Evolutionary conservation across 2,329 filamentous ascomycete genomes (phyloP).

Genomic region (Graphilbum fragrans): DNA sequence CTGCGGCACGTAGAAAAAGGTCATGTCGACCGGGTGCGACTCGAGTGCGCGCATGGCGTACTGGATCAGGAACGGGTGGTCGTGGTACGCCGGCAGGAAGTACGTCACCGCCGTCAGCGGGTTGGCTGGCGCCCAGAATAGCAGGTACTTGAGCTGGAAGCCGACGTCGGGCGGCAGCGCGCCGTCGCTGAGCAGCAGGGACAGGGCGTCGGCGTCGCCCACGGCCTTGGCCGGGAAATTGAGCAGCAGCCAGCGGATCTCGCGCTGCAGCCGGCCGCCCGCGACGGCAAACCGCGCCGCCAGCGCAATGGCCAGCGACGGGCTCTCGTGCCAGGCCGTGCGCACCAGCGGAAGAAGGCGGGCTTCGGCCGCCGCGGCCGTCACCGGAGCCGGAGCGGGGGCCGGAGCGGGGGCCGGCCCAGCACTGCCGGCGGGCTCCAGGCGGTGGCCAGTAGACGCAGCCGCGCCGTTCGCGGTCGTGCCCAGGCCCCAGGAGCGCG

Average conservation of each 20-base stretch:
- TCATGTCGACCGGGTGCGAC: constrained; percentile 88
- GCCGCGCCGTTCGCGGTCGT: too few relatives aligned
- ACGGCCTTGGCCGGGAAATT: constrained; percentile 77
- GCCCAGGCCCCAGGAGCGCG: too few relatives aligned
- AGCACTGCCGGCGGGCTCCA: too few relatives aligned
- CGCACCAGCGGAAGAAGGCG: constrained; percentile 53
- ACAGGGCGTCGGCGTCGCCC: constrained; percentile 67
- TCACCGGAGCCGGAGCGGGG: too few relatives aligned
- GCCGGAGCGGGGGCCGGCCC: too few relatives aligned
- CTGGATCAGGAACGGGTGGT: constrained; percentile 87
- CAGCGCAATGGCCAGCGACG: constrained; percentile 79
- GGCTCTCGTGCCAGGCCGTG: constrained; percentile 78
- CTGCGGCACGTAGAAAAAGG: constrained; percentile 98
- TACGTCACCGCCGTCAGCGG: constrained; percentile 88
- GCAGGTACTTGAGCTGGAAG: constrained; percentile 79
- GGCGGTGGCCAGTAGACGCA: too few relatives aligned
- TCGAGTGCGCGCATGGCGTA: constrained; percentile 94
- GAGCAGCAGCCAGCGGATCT: constrained; percentile 69
- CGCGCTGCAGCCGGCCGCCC: constrained; percentile 56
- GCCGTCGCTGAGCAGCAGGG: constrained; percentile 61
- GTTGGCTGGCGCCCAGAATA: constrained; percentile 89
- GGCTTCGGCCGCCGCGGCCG: neutral
- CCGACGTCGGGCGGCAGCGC: constrained; percentile 67
- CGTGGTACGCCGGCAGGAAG: constrained; percentile 81
- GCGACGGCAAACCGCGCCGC: constrained; percentile 61